Percentiles rank a stretch among this genome's conserved stretches.
Conservation (phyloP, 192 early-diverging fungal genomes). For the Pilobolus umbonatus region DNA sequence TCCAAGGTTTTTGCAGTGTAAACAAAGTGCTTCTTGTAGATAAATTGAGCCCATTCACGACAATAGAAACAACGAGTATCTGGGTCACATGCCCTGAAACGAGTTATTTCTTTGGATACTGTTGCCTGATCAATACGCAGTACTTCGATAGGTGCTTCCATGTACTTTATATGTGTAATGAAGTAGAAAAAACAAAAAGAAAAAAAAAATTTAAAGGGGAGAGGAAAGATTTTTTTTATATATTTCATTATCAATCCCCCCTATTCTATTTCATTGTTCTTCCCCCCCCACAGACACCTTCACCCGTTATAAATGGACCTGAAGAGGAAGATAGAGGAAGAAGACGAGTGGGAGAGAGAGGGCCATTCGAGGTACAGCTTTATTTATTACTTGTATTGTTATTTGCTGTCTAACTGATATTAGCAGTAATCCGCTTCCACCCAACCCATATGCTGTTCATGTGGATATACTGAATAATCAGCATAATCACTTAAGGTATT, state of each 20-base stretch:
- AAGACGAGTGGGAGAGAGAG: slow-evolving; percentile 12
- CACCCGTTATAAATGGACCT: background rate
- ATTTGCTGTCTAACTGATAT: background rate
- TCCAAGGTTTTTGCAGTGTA: slow-evolving; percentile 34
- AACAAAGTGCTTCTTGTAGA: slow-evolving; percentile 63
- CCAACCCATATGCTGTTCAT: background rate
- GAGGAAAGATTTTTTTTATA: background rate
- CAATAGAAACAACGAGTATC: slow-evolving; percentile 70
- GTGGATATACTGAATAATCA: slow-evolving; percentile 2
- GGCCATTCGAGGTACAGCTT: background rate
- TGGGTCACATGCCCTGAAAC: slow-evolving; percentile 69
- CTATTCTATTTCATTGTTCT: background rate
- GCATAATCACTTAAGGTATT: background rate
- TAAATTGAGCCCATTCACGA: slow-evolving; percentile 75
- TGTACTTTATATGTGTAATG: background rate
- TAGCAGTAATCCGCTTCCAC: background rate
- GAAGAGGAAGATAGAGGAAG: slow-evolving; percentile 3
- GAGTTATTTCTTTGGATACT: slow-evolving; percentile 62
- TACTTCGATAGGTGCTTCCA: slow-evolving; percentile 27
- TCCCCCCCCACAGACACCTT: background rate
- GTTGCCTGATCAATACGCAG: slow-evolving; percentile 60
- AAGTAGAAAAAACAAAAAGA: background rate
- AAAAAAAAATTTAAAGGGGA: background rate
- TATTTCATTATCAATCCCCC: no score
- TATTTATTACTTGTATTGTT: no score